These are phyloP conservation scores for Hypoxylon sp. DNA, from an alignment of 2,329 filamentous ascomycete species.

Conservation along the genomic window DNA sequence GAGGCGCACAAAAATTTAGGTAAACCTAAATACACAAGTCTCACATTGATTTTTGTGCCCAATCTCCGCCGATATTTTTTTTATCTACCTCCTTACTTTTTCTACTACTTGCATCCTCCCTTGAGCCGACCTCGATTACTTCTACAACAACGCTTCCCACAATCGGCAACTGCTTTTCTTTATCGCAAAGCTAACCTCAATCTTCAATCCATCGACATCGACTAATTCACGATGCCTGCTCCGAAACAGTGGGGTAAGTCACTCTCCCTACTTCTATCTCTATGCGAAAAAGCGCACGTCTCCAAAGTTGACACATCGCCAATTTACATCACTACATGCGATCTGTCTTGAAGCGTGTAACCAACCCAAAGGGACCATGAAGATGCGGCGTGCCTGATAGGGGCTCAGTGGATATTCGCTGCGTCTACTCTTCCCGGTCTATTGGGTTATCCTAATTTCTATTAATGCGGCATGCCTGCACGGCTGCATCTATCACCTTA, in stretches of 20 bases:
- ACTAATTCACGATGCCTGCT: conserved; percentile 54
- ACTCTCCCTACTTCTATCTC: conserved; percentile 38
- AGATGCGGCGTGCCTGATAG: conserved; percentile 27
- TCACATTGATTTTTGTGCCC: conserved; percentile 37
- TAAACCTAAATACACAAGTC: conserved; percentile 29
- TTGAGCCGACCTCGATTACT: conserved; percentile 28
- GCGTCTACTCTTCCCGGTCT: conserved; percentile 30
- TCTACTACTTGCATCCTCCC: conserved; percentile 4
- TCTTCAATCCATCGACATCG: conserved; percentile 8
- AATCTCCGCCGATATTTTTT: conserved; percentile 28
- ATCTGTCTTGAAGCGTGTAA: conserved; percentile 27
- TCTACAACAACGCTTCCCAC: conserved; percentile 12
- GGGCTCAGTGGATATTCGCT: conserved; percentile 35
- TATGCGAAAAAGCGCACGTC: conserved; percentile 38
- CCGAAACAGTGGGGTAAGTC: conserved; percentile 60
- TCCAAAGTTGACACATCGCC: conserved; percentile 42
- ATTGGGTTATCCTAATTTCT: conserved; percentile 34
- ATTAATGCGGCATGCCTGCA: conserved; percentile 39
- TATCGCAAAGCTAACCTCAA: conserved; percentile 4
- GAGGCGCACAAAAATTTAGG: conserved; percentile 44
- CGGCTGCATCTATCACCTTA: conserved; percentile 31
- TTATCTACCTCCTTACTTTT: conserved; percentile 18
- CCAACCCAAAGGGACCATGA: conserved; percentile 18
- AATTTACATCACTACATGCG: conserved; percentile 30
- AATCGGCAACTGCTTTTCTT: conserved; percentile 8